Conservation (phyloP, 441 rosid genomes). For the Syzygium malaccense region DNA sequence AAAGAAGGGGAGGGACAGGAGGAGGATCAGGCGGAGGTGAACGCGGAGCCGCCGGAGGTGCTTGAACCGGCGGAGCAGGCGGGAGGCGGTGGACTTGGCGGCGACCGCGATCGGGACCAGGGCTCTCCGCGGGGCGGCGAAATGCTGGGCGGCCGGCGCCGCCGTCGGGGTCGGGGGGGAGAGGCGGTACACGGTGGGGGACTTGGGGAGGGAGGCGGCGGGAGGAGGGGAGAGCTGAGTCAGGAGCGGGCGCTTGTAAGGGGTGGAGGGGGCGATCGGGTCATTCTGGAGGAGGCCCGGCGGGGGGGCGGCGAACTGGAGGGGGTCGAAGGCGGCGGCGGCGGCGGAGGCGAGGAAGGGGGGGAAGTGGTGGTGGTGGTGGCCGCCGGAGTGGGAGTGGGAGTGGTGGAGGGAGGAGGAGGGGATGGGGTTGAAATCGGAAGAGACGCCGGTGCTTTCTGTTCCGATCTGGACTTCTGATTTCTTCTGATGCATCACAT, state of each 20-base stretch:
- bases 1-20: conserved; percentile 59
- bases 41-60: conserved; percentile 47
- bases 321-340: conserved; percentile 1
- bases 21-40: conserved; percentile 56
- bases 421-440: conserved; percentile 73
- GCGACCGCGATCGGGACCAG: conserved; percentile 32
- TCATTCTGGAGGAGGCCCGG: conserved; percentile 23
- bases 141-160: background rate
- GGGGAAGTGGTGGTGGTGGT: conserved; percentile 4
- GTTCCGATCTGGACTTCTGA: conserved; percentile 98
- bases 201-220: conserved; percentile 34
- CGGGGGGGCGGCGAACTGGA: background rate
- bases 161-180: conserved; percentile 2
- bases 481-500: conserved; percentile 98
- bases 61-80: conserved; percentile 34
- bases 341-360: conserved; percentile 10
- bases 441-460: conserved; percentile 98
- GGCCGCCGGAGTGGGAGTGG: conserved; percentile 4
- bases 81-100: conserved; percentile 34
- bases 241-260: conserved; percentile 58
- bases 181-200: conserved; percentile 29
- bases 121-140: conserved; percentile 4
- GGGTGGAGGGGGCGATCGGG: conserved; percentile 29
- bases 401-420: conserved; percentile 11
- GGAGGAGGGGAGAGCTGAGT: conserved; percentile 16